A percentile compares a stretch with the other conserved stretches of the same genome.
phyloP scores from a whole-genome alignment of 176 grass and related monocot species.

The Aegilops tauschii region DNA sequence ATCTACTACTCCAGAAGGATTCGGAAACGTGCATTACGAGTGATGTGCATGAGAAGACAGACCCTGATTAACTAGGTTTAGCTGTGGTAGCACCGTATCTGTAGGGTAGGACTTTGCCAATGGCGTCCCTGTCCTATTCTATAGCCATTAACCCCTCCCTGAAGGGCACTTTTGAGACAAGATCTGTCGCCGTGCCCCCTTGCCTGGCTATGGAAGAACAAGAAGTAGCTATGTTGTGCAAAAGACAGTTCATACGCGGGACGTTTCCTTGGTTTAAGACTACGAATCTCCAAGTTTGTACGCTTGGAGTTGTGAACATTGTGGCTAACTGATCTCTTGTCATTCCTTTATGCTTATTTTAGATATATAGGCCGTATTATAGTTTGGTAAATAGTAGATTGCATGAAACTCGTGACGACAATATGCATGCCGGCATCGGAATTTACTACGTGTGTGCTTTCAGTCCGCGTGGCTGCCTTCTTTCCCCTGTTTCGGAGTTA shows the following conservation, averaged over 20 bases:
- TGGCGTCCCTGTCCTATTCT: slow-evolving; percentile 21
- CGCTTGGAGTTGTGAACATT: slow-evolving; percentile 2
- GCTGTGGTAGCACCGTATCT: not conserved
- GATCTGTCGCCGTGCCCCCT: slow-evolving; percentile 30
- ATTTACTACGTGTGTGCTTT: not conserved
- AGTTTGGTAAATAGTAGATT: not conserved
- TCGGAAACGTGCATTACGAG: slow-evolving; percentile 60
- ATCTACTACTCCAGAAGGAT: slow-evolving; percentile 39
- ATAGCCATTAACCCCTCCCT: slow-evolving; percentile 14
- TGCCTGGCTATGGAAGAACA: slow-evolving; percentile 17
- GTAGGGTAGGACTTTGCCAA: slow-evolving; percentile 5
- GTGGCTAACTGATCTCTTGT: not conserved
- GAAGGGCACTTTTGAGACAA: slow-evolving; percentile 37
- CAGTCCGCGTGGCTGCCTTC: not conserved
- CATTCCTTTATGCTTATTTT: not conserved
- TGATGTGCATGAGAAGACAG: slow-evolving; percentile 12
- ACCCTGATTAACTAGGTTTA: not conserved
- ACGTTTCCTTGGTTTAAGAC: slow-evolving; percentile 15
- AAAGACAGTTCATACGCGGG: slow-evolving; percentile 30
- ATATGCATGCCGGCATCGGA: not conserved
- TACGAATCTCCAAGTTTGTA: not conserved
- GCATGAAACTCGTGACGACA: not conserved
- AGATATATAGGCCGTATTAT: not conserved
- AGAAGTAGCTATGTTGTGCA: slow-evolving; percentile 28
- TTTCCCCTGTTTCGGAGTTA: not conserved